Evolutionary conservation across 495 filamentous ascomycete genomes (phyloP), one percentile per base, ranked within the genome.

Genomic region (Talaromyces liani): DNA sequence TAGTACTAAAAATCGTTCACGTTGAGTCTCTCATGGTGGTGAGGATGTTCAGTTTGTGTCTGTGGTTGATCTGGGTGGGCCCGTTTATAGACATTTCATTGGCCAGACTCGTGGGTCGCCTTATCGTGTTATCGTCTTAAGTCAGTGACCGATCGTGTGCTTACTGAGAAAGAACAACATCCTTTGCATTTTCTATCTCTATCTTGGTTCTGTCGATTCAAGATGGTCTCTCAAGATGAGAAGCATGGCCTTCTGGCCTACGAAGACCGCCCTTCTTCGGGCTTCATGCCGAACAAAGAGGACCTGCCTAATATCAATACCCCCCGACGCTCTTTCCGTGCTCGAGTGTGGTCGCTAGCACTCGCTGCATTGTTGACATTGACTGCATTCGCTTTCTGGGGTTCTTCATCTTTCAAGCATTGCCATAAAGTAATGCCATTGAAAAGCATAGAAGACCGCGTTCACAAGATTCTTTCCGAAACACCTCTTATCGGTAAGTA

Each of bases 401-500:
- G 29, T 12, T 12, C 47, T 16, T 36, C 62, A n/a, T 63, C 53
- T 12, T 27, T 20, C 10, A 57, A 8, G 2, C 16, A 51, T 53
- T 49, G 62, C 22, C 53, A 63, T 27, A 54, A 33, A 56, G 62
- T 58, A 5, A 12, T 24, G 33, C 53, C 62, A 12, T 14, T 45
- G 3, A 63, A 58, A 34, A 25, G 25, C 36, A 76, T 91, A 39
- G 84, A 89, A 27, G 72, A 88, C 39, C 80, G 91, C 60, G 92
- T 90, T 7, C 77, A 84, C 12, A 80, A 77, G 56, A 91, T 97
- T 58, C 75, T 96, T 22, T 77, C 73, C 9, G 73, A 84, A n/a
- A 91, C 88, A 4, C 92, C 91, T 12, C 73, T 96, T 64, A 93
- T 96, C 73, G 91, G 89, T 91, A 76, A 63, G 72, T 49, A 5